Evolutionary conservation across 225 moss, liverwort and hornwort genomes (phyloP), one percentile per base, ranked within the genome.

Genomic region (Anthoceros angustus): DNA sequence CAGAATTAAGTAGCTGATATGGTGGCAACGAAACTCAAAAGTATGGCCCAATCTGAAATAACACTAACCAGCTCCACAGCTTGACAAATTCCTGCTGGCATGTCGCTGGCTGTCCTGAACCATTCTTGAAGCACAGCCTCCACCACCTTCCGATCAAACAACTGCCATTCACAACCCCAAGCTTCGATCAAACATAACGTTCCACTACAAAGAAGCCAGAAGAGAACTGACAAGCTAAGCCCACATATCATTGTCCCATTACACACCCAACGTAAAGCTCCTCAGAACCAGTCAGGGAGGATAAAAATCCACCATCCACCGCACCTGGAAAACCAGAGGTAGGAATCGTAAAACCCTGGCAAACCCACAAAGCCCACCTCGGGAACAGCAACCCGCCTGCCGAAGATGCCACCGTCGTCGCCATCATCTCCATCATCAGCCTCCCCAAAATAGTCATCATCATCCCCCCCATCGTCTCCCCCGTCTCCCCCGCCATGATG

Each of bases 371-470:
- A 6, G 3, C 6, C 73, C 71, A 95, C 94, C 88, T 95, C 94
- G 0, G 94, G 94, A 71, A 95, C 86, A 16, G 77, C 72, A 43
- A 95, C 72, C 42, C 94, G 84, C 43, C 87, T 82, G 66, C 94
- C 94, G 66, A 95, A 95, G 46, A 95, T 74, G 10, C 94, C 93
- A 71, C 87, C 82, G 40, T 90, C 83, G 62, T 95, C 94, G 46
- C 83, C 90, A 67, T 88, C 94, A 50, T 90, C 94, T 67, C 81
- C 94, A 61, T 82, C 93, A 67, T 89, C 94, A 66, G 90, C 94
- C 66, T 95, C 94, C 60, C 94, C 94, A 62, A 95, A 95, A 55
- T 95, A 95, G 75, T 95, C 94, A 62, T 95, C 94, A 63, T 95
- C 94, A 24, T 95, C 94, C 16, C 94, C 94, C 24, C 80, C 88